Conservation (phyloP, 768 basidiomycete species). For the Clitopilus passeckerianus region DNA sequence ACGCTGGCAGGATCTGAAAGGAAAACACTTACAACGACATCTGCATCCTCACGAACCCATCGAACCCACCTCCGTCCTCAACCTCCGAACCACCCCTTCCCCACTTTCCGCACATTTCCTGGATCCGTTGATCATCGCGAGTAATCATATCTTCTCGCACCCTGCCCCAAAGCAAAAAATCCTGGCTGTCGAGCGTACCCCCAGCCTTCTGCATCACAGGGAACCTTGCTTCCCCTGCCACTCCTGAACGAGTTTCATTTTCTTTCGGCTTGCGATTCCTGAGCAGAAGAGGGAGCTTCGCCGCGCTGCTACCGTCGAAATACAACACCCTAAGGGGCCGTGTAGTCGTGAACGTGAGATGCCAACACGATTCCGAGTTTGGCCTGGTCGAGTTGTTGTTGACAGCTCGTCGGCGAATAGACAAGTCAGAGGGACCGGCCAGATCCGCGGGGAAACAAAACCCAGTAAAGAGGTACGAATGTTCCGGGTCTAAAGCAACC, state of each 20-base stretch:
- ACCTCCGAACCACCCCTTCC: constrained; percentile 22
- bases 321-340: constrained; percentile 41
- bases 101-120: constrained; percentile 34
- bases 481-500: background rate
- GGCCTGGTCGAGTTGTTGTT: background rate
- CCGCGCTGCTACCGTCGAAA: constrained; percentile 48
- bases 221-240: background rate
- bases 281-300: constrained; percentile 18
- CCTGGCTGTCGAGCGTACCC: constrained; percentile 37
- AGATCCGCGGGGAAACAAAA: background rate
- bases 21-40: constrained; percentile 37
- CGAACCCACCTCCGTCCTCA: constrained; percentile 19
- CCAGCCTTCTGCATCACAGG: background rate
- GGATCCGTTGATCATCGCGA: constrained; percentile 29
- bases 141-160: constrained; percentile 15
- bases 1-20: background rate
- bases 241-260: background rate
- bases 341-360: constrained; percentile 29
- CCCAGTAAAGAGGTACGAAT: background rate
- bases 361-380: constrained; percentile 22
- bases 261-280: background rate
- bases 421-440: background rate
- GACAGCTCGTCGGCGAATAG: background rate
- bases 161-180: constrained; percentile 39
- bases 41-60: constrained; percentile 48